Percentiles rank a stretch among this genome's conserved stretches.
Conservation (phyloP, 2,329 filamentous ascomycete species). For the Hypoxylon sp. region DNA sequence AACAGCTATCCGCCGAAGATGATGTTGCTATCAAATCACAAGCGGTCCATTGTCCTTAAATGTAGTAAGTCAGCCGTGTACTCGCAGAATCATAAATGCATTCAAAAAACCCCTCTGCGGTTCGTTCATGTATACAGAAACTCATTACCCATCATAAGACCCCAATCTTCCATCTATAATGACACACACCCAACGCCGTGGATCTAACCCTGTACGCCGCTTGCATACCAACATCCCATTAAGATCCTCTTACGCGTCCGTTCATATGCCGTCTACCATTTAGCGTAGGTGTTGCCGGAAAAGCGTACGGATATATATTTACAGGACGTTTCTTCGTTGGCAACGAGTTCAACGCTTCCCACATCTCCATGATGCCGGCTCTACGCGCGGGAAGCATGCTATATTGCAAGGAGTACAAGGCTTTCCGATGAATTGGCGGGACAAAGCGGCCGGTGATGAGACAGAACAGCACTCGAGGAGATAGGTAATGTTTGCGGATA, state of each 20-base stretch:
- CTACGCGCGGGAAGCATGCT: slow-evolving; percentile 92
- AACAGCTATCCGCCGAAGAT: background rate
- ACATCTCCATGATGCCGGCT: slow-evolving; percentile 86
- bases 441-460: slow-evolving; percentile 92
- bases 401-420: slow-evolving; percentile 96
- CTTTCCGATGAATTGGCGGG: slow-evolving; percentile 93
- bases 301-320: slow-evolving; percentile 46
- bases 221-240: background rate
- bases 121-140: slow-evolving; percentile 34
- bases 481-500: slow-evolving; percentile 94
- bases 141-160: slow-evolving; percentile 29
- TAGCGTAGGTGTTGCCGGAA: slow-evolving; percentile 30
- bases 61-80: background rate
- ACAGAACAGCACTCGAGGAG: slow-evolving; percentile 87
- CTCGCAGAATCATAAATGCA: slow-evolving; percentile 9
- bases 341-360: slow-evolving; percentile 75
- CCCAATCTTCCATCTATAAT: slow-evolving; percentile 26
- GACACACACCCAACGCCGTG: slow-evolving; percentile 13
- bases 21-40: background rate
- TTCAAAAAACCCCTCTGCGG: slow-evolving; percentile 5
- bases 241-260: slow-evolving; percentile 44
- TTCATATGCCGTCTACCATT: slow-evolving; percentile 49
- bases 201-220: slow-evolving; percentile 9
- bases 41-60: background rate
- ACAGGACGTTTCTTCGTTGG: slow-evolving; percentile 61